Evolutionary conservation across 495 filamentous ascomycete species (phyloP).

Genomic region (Penicillium bialowiezense): DNA sequence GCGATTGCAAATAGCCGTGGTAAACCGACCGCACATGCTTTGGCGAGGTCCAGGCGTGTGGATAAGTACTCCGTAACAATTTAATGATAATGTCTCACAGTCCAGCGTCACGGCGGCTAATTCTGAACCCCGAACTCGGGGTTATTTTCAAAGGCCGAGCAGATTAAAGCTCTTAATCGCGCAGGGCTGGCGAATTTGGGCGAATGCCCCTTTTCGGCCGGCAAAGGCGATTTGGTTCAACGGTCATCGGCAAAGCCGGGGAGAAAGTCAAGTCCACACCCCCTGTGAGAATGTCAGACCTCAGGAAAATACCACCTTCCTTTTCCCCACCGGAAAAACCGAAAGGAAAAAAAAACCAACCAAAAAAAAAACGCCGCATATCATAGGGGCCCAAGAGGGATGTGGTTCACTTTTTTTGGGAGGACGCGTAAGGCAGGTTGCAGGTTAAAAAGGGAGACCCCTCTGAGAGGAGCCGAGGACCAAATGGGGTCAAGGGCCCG

Average conservation of each 20-base stretch:
- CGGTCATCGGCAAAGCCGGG: neutral
- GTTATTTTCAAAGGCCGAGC: neutral
- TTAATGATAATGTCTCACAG: neutral
- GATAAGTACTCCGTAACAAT: too few species aligned
- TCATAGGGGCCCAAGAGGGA: conserved; percentile 3
- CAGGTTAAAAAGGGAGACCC: conserved; percentile 21
- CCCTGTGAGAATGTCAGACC: neutral
- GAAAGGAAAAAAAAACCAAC: neutral
- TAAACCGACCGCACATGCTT: too few species aligned
- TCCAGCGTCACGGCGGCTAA: neutral
- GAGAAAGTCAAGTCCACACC: neutral
- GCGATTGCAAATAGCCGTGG: conserved; percentile 21
- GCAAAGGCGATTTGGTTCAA: conserved; percentile 1
- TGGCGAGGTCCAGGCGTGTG: too few species aligned
- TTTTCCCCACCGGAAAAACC: conserved; percentile 23
- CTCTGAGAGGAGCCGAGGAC: conserved; percentile 13
- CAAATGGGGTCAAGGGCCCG: conserved; percentile 35
- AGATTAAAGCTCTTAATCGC: neutral
- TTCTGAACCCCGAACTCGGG: neutral
- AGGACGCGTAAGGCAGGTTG: conserved; percentile 37
- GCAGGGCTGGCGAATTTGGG: too few species aligned
- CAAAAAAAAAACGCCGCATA: conserved; percentile 7
- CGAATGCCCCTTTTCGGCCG: neutral
- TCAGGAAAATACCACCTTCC: conserved; percentile 21
- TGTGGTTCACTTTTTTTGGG: conserved; percentile 11